Evolutionary conservation across 139 green algal genomes (phyloP).

Genomic region (Micractinium sp.): DNA sequence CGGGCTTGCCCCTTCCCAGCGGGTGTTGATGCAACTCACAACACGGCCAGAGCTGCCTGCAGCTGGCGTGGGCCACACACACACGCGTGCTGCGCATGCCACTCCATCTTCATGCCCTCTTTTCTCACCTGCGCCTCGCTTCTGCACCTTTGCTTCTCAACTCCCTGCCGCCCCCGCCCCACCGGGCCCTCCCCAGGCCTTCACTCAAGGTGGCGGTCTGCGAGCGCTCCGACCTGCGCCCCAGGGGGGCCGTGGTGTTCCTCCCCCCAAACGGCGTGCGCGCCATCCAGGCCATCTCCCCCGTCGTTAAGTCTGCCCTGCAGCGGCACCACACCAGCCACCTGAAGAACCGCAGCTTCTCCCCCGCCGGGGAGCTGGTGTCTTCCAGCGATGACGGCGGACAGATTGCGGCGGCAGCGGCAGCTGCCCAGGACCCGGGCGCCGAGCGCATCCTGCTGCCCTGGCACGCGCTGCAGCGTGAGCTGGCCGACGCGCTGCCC

Average conservation of each 20-base stretch:
- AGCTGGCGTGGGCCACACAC: not conserved
- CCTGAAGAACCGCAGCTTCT: conserved; percentile 1
- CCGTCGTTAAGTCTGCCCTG: not conserved
- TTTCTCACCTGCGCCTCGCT: not conserved
- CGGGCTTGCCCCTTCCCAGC: not conserved
- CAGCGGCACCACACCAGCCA: not conserved
- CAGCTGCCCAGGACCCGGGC: not conserved
- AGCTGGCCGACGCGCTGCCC: conserved; percentile 16
- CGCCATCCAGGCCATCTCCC: not conserved
- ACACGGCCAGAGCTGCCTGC: not conserved
- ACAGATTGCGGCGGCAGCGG: not conserved
- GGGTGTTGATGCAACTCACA: not conserved
- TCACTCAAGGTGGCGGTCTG: not conserved
- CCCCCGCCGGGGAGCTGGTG: not conserved
- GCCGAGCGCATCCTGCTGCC: conserved; percentile 3
- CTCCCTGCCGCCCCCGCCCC: not conserved
- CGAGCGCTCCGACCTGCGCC: conserved; percentile 11
- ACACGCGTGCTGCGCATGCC: not conserved
- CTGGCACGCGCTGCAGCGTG: conserved; percentile 13
- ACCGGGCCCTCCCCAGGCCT: not conserved
- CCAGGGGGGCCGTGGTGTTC: not conserved
- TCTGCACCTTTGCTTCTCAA: not conserved
- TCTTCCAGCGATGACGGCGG: not conserved
- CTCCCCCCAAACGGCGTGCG: conserved; percentile 17
- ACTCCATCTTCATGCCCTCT: not conserved